Evolutionary conservation across 441 rosid genomes (phyloP).

Genomic region (Breynia disticha): DNA sequence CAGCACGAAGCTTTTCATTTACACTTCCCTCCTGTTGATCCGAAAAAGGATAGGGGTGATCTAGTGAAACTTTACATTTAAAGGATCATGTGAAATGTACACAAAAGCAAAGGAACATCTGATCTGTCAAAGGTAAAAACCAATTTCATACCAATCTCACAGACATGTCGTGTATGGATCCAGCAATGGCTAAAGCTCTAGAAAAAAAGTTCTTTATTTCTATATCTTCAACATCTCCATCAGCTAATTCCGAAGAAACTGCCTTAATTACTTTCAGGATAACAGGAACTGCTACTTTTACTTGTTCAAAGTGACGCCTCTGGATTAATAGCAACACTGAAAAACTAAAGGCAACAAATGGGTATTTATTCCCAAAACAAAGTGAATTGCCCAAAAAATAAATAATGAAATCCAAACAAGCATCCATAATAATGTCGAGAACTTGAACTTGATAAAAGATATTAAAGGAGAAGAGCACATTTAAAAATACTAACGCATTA

Average conservation of each 20-base stretch:
- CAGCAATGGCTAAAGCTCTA: conserved; percentile 52
- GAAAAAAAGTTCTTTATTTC: conserved; percentile 38
- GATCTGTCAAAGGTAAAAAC: conserved; percentile 28
- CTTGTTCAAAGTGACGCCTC: conserved; percentile 74
- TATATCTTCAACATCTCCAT: conserved; percentile 23
- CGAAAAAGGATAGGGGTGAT: conserved; percentile 1
- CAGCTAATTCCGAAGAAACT: conserved; percentile 32
- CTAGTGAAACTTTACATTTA: conserved; percentile 8
- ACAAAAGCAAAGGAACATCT: conserved; percentile 9
- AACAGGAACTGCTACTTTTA: conserved; percentile 59
- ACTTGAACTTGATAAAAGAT: too few species aligned
- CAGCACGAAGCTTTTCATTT: conserved; percentile 44
- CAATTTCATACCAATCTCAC: conserved; percentile 53
- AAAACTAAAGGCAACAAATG: conserved; percentile 2
- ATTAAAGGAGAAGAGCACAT: not conserved
- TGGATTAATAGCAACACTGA: conserved; percentile 51
- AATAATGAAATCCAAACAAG: not conserved
- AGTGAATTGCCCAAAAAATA: not conserved
- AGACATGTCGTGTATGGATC: conserved; percentile 42
- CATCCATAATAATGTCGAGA: too few species aligned
- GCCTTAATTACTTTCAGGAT: conserved; percentile 48
- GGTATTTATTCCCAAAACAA: not conserved
- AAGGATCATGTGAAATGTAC: conserved; percentile 4
- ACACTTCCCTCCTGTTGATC: conserved; percentile 41
- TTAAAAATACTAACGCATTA: not conserved